A percentile compares a stretch with the other conserved stretches of the same genome.
Conservation (phyloP, 2,329 filamentous ascomycete species). For the Rugonectria rugulosa region DNA sequence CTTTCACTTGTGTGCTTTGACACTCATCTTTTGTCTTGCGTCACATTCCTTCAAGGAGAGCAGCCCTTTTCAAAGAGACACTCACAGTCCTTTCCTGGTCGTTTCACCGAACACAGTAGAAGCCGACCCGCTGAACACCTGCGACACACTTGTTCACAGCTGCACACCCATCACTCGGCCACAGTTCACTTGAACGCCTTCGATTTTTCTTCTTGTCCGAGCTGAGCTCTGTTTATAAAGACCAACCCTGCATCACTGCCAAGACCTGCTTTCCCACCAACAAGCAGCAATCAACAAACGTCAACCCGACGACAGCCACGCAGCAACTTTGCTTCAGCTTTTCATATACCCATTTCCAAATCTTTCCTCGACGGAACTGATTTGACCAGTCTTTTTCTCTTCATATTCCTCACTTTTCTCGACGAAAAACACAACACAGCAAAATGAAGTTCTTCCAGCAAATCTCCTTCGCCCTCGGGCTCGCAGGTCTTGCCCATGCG, state of each 20-base stretch:
- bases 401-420: conserved; percentile 8
- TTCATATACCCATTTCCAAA: conserved; percentile 25
- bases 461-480: conserved; percentile 51
- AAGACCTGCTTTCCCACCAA: neutral
- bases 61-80: neutral
- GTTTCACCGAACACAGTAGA: conserved; percentile 21
- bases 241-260: neutral
- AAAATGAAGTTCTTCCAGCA: conserved; percentile 53
- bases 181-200: conserved; percentile 14
- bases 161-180: conserved; percentile 1
- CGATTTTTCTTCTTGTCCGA: conserved; percentile 8
- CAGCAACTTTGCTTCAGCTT: neutral
- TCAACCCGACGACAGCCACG: neutral
- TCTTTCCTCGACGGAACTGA: conserved; percentile 22
- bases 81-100: neutral
- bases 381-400: conserved; percentile 3
- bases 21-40: neutral
- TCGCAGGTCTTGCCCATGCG: conserved; percentile 54
- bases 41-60: neutral
- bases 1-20: neutral
- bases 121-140: conserved; percentile 9
- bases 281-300: conserved; percentile 16
- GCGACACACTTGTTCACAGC: neutral
- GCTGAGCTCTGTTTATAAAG: conserved; percentile 28
- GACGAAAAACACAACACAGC: too few species aligned